These are phyloP conservation scores for Silene uniflora DNA, from an alignment of 148 eudicot species.

Conservation along the genomic window DNA sequence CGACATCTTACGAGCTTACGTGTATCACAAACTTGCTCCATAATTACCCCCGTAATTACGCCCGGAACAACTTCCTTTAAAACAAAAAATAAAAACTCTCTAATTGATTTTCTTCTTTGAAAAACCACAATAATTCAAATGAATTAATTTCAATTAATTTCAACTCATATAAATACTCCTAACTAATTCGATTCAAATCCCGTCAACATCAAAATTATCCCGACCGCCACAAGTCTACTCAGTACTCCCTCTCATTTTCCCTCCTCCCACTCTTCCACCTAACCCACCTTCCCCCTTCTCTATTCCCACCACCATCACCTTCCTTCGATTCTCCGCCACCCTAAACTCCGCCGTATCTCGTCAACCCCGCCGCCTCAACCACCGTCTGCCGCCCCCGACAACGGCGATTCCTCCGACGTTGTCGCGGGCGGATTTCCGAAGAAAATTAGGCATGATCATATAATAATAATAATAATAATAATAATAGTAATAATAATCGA, in stretches of 20 bases:
- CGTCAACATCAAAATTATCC: neutral
- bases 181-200: neutral
- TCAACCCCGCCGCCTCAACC: neutral
- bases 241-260: neutral
- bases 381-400: neutral
- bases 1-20: too few species aligned
- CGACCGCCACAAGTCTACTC: neutral
- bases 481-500: neutral
- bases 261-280: too few species aligned
- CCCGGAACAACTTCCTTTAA: too few species aligned
- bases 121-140: too few species aligned
- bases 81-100: too few species aligned
- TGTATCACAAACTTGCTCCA: too few species aligned
- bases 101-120: too few species aligned
- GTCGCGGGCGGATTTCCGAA: neutral
- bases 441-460: neutral
- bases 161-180: neutral
- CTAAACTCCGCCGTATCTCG: neutral
- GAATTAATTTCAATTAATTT: too few species aligned
- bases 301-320: neutral
- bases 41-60: too few species aligned
- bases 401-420: neutral
- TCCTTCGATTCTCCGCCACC: neutral
- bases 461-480: neutral
- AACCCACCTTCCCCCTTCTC: too few species aligned